phyloP scores from a whole-genome alignment of 148 eudicot genomes.

The Rheum nobile region DNA sequence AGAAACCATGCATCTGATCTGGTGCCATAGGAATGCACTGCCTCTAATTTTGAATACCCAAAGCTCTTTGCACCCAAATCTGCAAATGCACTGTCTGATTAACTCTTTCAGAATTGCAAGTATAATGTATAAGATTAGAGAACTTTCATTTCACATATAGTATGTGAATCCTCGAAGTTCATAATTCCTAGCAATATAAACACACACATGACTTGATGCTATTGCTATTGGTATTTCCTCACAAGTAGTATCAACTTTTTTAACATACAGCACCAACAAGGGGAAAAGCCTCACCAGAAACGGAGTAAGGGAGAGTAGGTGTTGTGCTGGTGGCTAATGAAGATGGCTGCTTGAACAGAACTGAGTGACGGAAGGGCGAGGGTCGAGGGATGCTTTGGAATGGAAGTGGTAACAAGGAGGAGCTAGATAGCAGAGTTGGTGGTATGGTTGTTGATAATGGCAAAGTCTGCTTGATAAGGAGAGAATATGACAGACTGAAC shows the following conservation, averaged over 20 bases:
- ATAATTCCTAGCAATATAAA: neutral
- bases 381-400: neutral
- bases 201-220: neutral
- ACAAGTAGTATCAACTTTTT: neutral
- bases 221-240: neutral
- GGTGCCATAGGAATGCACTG: slow-evolving; percentile 98
- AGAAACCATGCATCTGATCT: slow-evolving; percentile 95
- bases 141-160: neutral
- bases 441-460: too few species aligned
- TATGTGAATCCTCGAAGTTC: neutral
- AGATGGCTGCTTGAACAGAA: neutral
- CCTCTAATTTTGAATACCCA: slow-evolving; percentile 76
- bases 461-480: too few species aligned
- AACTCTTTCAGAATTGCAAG: neutral
- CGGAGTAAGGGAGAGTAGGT: neutral
- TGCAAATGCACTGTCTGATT: slow-evolving; percentile 18
- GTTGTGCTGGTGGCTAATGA: neutral
- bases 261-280: neutral
- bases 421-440: neutral
- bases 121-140: neutral
- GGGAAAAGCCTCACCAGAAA: neutral
- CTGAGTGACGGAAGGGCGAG: neutral
- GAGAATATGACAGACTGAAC: neutral
- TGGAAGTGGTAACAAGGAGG: neutral
- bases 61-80: slow-evolving; percentile 52